Percentiles rank a stretch among this genome's conserved stretches.
Conservation (phyloP, 2,329 filamentous ascomycete genomes). For the Penicillium sp. region DNA sequence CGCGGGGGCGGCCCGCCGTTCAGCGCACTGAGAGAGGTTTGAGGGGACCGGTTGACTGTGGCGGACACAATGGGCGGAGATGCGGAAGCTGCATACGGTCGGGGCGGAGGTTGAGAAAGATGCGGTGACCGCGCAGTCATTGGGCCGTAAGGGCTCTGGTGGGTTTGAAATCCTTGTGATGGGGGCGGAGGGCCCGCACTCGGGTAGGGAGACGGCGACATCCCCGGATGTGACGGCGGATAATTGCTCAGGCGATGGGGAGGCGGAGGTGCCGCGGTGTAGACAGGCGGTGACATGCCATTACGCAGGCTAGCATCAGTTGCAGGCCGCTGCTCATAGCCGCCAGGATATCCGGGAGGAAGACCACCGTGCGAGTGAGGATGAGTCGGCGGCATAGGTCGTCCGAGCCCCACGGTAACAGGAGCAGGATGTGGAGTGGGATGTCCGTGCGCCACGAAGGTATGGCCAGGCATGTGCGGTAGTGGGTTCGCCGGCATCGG, state of each 20-base stretch:
- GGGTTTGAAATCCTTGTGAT: conserved; percentile 28
- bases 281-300: conserved; percentile 31
- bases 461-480: conserved; percentile 26
- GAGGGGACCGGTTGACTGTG: conserved; percentile 36
- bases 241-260: conserved; percentile 52
- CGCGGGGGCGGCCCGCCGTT: conserved; percentile 35
- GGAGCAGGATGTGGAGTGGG: conserved; percentile 23
- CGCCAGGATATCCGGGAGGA: conserved; percentile 29
- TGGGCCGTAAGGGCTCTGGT: conserved; percentile 38
- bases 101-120: conserved; percentile 29
- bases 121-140: conserved; percentile 34
- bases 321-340: conserved; percentile 34
- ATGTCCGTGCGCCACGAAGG: conserved; percentile 30
- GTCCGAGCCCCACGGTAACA: conserved; percentile 21
- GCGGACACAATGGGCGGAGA: conserved; percentile 38
- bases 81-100: conserved; percentile 34
- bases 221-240: conserved; percentile 22
- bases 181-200: conserved; percentile 33
- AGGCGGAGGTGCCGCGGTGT: conserved; percentile 42
- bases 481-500: conserved; percentile 29
- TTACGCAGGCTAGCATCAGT: conserved; percentile 33
- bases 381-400: conserved; percentile 28
- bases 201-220: conserved; percentile 28
- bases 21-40: conserved; percentile 33
- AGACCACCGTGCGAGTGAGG: conserved; percentile 25